Evolutionary conservation across 2,329 filamentous ascomycete genomes (phyloP).

Genomic region (Verruconis gallopava): DNA sequence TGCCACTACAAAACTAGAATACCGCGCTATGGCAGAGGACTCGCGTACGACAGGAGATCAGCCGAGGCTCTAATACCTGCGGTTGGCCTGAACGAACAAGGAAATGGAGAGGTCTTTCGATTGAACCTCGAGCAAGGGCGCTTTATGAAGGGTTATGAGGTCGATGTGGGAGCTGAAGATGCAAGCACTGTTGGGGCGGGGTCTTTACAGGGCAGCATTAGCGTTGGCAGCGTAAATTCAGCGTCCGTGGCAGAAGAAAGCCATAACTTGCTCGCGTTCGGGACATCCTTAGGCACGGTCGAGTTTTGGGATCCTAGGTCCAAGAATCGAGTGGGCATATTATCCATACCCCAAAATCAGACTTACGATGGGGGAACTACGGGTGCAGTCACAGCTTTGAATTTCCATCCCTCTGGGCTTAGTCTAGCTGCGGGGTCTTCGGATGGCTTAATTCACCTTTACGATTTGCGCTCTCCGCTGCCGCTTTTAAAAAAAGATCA

Average conservation of each 20-base stretch:
- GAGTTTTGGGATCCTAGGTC: constrained; percentile 93
- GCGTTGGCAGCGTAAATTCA: constrained; percentile 74
- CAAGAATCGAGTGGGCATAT: constrained; percentile 64
- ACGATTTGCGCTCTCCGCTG: constrained; percentile 77
- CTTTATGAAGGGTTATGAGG: constrained; percentile 87
- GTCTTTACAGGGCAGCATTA: constrained; percentile 74
- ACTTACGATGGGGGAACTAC: constrained; percentile 14
- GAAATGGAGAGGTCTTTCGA: constrained; percentile 82
- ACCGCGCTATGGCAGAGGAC: constrained; percentile 80
- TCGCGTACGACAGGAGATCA: constrained; percentile 69
- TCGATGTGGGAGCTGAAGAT: constrained; percentile 81
- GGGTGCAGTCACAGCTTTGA: constrained; percentile 65
- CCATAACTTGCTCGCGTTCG: constrained; percentile 85
- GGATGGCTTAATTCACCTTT: constrained; percentile 75
- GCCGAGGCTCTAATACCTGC: constrained; percentile 79
- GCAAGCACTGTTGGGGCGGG: constrained; percentile 50
- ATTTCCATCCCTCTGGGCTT: constrained; percentile 74
- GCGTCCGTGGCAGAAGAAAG: constrained; percentile 77
- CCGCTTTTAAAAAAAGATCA: constrained; percentile 88
- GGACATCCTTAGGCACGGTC: constrained; percentile 86
- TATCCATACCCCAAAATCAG: constrained; percentile 27
- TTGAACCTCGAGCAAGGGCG: constrained; percentile 83
- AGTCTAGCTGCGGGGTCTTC: constrained; percentile 81
- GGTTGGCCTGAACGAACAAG: constrained; percentile 75
- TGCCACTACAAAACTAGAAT: constrained; percentile 83